Evolutionary conservation across 2,329 filamentous ascomycete species (phyloP), one percentile per base, ranked within the genome.

Genomic region (Xylariaceae sp.): DNA sequence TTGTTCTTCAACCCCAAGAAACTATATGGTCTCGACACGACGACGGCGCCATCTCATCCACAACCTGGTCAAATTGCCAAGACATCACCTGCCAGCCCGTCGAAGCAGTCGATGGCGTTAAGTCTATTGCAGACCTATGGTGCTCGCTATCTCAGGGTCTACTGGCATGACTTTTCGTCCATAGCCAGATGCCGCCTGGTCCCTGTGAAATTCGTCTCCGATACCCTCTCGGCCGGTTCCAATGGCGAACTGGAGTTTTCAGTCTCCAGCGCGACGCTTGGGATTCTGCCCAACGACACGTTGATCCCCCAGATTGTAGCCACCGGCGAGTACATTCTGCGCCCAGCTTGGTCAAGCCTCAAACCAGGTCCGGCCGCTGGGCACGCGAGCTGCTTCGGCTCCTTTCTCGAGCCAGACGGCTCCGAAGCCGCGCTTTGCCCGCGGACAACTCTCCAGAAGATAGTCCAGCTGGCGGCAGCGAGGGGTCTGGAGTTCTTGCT

Each of bases 151-250:
- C 61, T 94, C 13, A 80, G 85, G 45, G 66, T 90, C 9, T 82
- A 84, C 59, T 94, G 83, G 78, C 67, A 84, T 16, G 87, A 94
- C 60, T 83, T 85, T 59, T 87, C 85, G n/a, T 77, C 78, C 2
- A 83, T 74, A 2, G 59, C 79, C 1, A 74, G 84, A 12, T 71
- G 78, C 48, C 75, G 85, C 3, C 74, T 87, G 46, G 62, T 92
- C 2, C 85, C 86, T 0, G 70, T 84, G 30, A 65, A 68, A 1
- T 70, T 73, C 28, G 74, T 81, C 16, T 55, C 68, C 19, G 65
- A 66, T 3, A 61, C 72, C 5, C 55, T 79, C 0, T n/a, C n/a
- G n/a, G n/a, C n/a, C n/a, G n/a, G n/a, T n/a, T n/a, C n/a, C n/a
- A n/a, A n/a, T n/a, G n/a, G n/a, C n/a, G n/a, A n/a, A n/a, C n/a